These are phyloP conservation scores for Rhodotorula sp. DNA, from an alignment of 1,284 basidiomycete genomes.

Conservation along the genomic window DNA sequence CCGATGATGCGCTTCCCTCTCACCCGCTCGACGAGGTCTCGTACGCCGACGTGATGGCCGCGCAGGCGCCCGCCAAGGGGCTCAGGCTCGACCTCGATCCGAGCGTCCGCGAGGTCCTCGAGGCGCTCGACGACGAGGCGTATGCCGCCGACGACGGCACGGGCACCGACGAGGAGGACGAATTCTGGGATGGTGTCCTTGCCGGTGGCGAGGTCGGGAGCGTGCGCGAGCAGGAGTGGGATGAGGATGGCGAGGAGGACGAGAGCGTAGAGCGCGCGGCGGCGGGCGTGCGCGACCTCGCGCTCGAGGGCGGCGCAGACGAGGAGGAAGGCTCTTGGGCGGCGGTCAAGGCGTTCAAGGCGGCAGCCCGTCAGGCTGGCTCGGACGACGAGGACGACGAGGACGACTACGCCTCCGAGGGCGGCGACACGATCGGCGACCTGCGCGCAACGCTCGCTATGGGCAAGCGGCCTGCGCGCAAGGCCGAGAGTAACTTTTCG, in stretches of 20 bases:
- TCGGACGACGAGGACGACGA: constrained; percentile 54
- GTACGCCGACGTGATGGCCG: constrained; percentile 37
- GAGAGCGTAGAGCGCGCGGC: constrained; percentile 47
- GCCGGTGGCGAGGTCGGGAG: constrained; percentile 42
- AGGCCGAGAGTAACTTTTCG: constrained; percentile 80
- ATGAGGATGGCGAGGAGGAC: constrained; percentile 23
- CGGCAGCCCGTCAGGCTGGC: constrained; percentile 32
- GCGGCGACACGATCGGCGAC: constrained; percentile 69
- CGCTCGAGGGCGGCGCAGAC: constrained; percentile 17
- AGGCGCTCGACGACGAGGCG: constrained; percentile 94
- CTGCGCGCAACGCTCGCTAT: constrained; percentile 56
- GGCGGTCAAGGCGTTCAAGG: constrained; percentile 53
- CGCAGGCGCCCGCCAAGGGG: constrained; percentile 58
- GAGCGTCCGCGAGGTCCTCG: constrained; percentile 86
- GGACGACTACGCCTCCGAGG: constrained; percentile 57
- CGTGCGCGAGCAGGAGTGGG: constrained; percentile 34
- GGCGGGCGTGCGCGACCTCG: constrained; percentile 64
- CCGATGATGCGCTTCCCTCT: constrained; percentile 38
- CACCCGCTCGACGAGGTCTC: constrained; percentile 42
- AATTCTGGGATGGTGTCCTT: constrained; percentile 59
- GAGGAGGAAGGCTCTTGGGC: constrained; percentile 26
- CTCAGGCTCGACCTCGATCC: constrained; percentile 97
- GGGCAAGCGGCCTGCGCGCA: constrained; percentile 70
- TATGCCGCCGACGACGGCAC: constrained; percentile 60
- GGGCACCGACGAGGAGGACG: constrained; percentile 45